Evolutionary conservation across 768 basidiomycete species (phyloP), one percentile per base, ranked within the genome.

Genomic region (Pisolithus tinctorius): DNA sequence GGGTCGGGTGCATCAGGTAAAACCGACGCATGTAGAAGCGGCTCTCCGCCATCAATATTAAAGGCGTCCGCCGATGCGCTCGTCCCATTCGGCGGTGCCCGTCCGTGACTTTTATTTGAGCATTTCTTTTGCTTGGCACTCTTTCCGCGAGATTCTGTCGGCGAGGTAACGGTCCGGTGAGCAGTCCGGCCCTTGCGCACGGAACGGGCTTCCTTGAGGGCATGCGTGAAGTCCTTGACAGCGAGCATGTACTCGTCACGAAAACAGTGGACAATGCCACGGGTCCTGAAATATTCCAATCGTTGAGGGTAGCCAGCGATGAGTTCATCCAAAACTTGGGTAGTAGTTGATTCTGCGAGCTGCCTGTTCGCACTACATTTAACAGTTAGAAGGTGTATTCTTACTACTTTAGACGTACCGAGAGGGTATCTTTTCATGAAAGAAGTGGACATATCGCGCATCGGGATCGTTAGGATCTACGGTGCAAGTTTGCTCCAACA

Each of bases 341-440:
- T 88, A 2, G 82, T 82, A 0, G 89, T 91, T 5, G 85, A 89
- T 60, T 92, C 86, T 38, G 90, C 88, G 51, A 93, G 72, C 69
- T 93, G 91, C 57, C 91, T 90, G 58, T 55, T 54, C 8, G 58
- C 47, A 51, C 62, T 60, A 51, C 51, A 55, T 51, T 38, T 45
- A 62, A 62, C 23, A 34, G 55, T 60, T 48, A 57, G 48, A 38
- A 38, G 43, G 47, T 57, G 1, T 55, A 51, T 31, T 17, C 16
- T 53, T 31, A 43, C 23, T 34, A 39, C 55, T 16, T 17, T 34
- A n/a, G 45, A 70, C 77, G 53, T 54, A 93, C 90, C 91, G 78
- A 50, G 92, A 93, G 20, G 92, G 92, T 57, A 94, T 94, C 71
- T 92, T 93, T 63, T 94, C 91, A 59, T 94, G 92, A 69, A 94